phyloP scores from a whole-genome alignment of 2,329 filamentous ascomycete genomes.

The Fusarium sambucinum region DNA sequence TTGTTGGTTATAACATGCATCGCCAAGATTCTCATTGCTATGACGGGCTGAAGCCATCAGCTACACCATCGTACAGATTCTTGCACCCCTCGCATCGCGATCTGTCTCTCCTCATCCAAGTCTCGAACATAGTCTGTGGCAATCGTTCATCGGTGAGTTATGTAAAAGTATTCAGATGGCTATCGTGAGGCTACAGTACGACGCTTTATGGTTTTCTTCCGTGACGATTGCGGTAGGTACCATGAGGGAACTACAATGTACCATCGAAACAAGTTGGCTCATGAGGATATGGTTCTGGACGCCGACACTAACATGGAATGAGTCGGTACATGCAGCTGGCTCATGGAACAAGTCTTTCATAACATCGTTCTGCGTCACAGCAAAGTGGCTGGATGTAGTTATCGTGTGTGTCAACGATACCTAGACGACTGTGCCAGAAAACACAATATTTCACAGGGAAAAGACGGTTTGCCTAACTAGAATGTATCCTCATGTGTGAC shows the following conservation, averaged over 20 bases:
- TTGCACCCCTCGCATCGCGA: neutral
- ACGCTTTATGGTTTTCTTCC: neutral
- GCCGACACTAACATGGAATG: neutral
- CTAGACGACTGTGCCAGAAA: neutral
- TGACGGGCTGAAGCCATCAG: neutral
- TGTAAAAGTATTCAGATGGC: neutral
- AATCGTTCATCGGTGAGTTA: neutral
- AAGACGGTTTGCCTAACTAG: fast-evolving
- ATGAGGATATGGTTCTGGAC: neutral
- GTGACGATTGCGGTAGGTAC: too few relatives aligned
- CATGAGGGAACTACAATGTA: neutral
- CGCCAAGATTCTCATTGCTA: neutral
- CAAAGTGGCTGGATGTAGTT: neutral
- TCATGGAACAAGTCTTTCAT: too few relatives aligned
- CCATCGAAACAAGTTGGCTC: neutral
- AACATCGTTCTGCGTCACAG: neutral
- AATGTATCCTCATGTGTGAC: neutral
- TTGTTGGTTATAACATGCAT: neutral
- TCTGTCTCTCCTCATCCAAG: neutral
- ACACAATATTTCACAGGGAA: neutral
- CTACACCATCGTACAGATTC: neutral
- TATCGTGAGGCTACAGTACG: neutral
- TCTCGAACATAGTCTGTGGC: neutral
- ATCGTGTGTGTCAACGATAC: neutral
- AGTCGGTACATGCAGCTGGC: too few relatives aligned